Evolutionary conservation across 805 yeast genomes (phyloP), one percentile per base, ranked within the genome.

Genomic region (Lipomyces spencermartinsiae): DNA sequence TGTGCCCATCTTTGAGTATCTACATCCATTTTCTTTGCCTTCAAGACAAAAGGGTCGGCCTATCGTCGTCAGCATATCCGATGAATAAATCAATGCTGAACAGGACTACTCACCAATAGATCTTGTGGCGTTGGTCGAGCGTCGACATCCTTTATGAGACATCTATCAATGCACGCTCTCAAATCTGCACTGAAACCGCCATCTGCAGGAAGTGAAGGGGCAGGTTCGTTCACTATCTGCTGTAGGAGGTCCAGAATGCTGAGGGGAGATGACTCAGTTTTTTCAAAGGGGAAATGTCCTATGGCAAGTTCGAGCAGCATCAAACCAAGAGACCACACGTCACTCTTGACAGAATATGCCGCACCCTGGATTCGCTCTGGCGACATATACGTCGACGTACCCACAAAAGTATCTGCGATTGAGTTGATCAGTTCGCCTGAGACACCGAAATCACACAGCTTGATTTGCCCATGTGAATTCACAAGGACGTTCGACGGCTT

Each of bases 281-380:
- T 39, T 2, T 58, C 71, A 82, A 93, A 88, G 1, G 97, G 95
- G 73, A 90, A 89, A 63, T 83, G 83, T 0, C 98, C 98, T 2
- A 91, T 86, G 0, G 97, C 94, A 62, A 95, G 81, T 78, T 95
- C 98, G 61, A 92, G 87, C 54, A 95, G 82, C 89, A 93, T 90
- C 58, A 95, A 81, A 0, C 99, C 99, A 72, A 93, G 80, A 0
- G 98, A 92, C 99, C 99, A 95, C 12, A 95, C 94, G 78, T 95
- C 99, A 51, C 97, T 94, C 73, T 93, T 93, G n/a, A 93, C 89
- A 8, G 97, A 90, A 79, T 95, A 95, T 9, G 89, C 89, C 56
- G 91, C 92, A 22, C 99, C 99, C 79, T 93, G 97, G 64, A 95
- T 94, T 70, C 99, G 84, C 75, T 95, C 99, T 0, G 99, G 99